Evolutionary conservation across 352 stramenopile species (phyloP).

Genomic region (Lagenidium giganteum): DNA sequence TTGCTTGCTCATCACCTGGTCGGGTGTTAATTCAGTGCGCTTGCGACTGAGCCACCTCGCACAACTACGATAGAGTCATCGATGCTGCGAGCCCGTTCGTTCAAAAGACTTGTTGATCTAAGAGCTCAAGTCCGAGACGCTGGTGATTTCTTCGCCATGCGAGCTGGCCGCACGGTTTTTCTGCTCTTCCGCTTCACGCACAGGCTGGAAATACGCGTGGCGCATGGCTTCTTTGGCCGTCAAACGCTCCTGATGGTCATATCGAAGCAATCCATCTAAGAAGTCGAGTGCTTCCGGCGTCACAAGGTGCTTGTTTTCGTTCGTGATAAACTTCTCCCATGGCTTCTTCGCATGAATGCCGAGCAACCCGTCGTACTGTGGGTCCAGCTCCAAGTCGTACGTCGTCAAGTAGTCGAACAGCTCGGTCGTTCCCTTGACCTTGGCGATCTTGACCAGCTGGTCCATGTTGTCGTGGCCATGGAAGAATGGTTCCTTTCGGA

Average conservation of each 20-base stretch:
- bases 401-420: conserved; percentile 98
- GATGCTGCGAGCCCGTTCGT: too few species aligned
- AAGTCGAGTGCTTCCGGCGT: conserved; percentile 96
- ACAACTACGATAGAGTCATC: too few species aligned
- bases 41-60: too few species aligned
- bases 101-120: conserved; percentile 19
- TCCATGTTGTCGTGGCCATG: conserved; percentile 99
- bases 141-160: conserved; percentile 68
- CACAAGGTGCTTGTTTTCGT: conserved; percentile 97
- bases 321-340: conserved; percentile 98
- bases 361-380: conserved; percentile 98
- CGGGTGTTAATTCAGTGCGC: too few species aligned
- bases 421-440: conserved; percentile 97
- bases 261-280: conserved; percentile 76
- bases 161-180: conserved; percentile 48
- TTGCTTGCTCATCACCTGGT: too few species aligned
- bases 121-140: conserved; percentile 69
- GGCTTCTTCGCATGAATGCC: conserved; percentile 97
- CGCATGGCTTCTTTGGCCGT: conserved; percentile 98
- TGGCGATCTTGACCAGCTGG: conserved; percentile 99
- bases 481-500: conserved; percentile 99
- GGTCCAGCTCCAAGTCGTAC: conserved; percentile 98
- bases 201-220: conserved; percentile 97
- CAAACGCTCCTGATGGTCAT: conserved; percentile 97
- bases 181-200: conserved; percentile 78